Evolutionary conservation across 2,329 filamentous ascomycete species (phyloP).

Genomic region (Monosporascus sp.): DNA sequence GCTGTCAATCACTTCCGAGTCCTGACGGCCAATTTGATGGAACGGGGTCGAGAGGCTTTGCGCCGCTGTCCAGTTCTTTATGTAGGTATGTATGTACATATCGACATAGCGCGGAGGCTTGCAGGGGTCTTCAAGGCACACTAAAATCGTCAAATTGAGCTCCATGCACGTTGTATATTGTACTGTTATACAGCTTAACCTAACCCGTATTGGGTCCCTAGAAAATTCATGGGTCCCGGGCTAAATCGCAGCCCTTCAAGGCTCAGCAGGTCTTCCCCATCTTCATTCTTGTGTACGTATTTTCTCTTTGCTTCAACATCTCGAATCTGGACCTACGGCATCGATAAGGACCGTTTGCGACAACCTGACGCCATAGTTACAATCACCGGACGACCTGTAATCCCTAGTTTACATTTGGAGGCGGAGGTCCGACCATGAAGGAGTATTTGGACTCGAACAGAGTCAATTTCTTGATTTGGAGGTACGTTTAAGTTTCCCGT

Average conservation of each 20-base stretch:
- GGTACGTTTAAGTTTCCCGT: slow-evolving; percentile 44
- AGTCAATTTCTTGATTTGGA: slow-evolving; percentile 68
- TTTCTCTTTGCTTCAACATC: slow-evolving; percentile 14
- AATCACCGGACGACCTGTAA: neutral
- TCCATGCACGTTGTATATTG: neutral
- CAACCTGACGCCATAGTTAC: neutral
- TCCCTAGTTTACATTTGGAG: neutral
- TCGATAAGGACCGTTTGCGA: neutral
- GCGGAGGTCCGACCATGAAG: slow-evolving; percentile 41
- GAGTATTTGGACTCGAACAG: slow-evolving; percentile 60
- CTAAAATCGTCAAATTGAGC: neutral
- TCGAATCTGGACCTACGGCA: slow-evolving; percentile 4
- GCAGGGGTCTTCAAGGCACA: neutral
- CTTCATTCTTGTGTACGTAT: slow-evolving; percentile 14
- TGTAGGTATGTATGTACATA: neutral
- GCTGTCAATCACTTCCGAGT: neutral
- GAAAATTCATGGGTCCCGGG: slow-evolving; percentile 2
- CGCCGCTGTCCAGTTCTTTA: neutral
- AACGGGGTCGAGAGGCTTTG: neutral
- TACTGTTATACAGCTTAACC: neutral
- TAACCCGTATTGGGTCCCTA: neutral
- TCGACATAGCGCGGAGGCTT: neutral
- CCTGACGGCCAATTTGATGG: neutral
- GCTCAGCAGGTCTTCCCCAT: slow-evolving; percentile 20
- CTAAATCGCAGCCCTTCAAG: slow-evolving; percentile 17